Conservation (phyloP, 352 stramenopile genomes). For the Phytophthora cajani region DNA sequence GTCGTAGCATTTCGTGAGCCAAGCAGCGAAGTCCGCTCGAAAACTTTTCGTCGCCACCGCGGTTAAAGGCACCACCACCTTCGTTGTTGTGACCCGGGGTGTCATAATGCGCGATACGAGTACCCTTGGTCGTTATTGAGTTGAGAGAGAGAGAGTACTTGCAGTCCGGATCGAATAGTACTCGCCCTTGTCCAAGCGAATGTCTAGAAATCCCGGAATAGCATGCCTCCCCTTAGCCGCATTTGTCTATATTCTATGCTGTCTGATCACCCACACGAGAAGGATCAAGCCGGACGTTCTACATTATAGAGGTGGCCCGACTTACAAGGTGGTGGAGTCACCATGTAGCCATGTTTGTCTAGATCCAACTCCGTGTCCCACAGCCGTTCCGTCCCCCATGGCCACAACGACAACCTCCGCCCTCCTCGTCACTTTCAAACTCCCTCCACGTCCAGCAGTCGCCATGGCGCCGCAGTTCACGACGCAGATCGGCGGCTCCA, state of each 20-base stretch:
- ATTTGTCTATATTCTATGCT: too few relatives aligned
- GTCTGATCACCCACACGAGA: background rate
- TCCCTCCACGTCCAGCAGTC: background rate
- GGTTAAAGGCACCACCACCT: background rate
- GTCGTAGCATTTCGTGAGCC: background rate
- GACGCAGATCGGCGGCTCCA: conserved; percentile 28
- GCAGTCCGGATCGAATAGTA: too few relatives aligned
- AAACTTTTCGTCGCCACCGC: too few relatives aligned
- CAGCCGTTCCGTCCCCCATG: background rate
- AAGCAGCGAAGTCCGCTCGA: too few relatives aligned
- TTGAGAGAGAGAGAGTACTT: too few relatives aligned
- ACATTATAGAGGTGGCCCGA: background rate
- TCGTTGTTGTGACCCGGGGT: too few relatives aligned
- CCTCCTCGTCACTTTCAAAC: conserved; percentile 14
- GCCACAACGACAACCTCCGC: background rate
- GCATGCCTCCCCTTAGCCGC: too few relatives aligned
- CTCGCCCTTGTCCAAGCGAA: too few relatives aligned
- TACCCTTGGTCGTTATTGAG: too few relatives aligned
- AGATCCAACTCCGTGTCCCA: background rate
- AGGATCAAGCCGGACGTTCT: conserved; percentile 1
- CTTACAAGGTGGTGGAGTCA: background rate
- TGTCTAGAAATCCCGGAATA: too few relatives aligned
- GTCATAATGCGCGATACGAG: too few relatives aligned
- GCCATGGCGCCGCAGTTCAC: conserved; percentile 31
- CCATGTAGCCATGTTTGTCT: background rate